phyloP scores from a whole-genome alignment of 805 yeast genomes.

The Nakazawaea holstii region DNA sequence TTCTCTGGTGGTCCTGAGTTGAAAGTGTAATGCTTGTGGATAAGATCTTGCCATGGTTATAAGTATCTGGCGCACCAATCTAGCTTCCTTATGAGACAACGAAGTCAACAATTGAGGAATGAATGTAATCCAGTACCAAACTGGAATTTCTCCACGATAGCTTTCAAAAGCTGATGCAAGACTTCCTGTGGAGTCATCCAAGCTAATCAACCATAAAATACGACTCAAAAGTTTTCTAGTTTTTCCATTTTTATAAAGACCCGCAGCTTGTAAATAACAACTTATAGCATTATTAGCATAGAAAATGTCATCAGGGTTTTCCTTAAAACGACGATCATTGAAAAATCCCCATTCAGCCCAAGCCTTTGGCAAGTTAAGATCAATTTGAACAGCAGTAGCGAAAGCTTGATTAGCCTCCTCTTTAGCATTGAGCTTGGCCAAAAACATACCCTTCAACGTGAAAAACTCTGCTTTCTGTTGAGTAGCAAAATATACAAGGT shows the following conservation, averaged over 20 bases:
- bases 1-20: constrained; percentile 89
- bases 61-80: constrained; percentile 79
- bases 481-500: constrained; percentile 91
- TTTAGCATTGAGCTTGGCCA: constrained; percentile 81
- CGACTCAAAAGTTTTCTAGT: constrained; percentile 84
- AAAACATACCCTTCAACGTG: constrained; percentile 96
- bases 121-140: constrained; percentile 98
- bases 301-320: constrained; percentile 71
- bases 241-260: constrained; percentile 88
- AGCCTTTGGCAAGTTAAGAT: constrained; percentile 89
- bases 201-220: constrained; percentile 86
- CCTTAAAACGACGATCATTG: constrained; percentile 83
- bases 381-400: constrained; percentile 96
- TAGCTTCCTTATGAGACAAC: constrained; percentile 86
- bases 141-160: constrained; percentile 94
- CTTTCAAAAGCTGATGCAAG: constrained; percentile 84
- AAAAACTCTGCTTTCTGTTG: constrained; percentile 98
- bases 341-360: constrained; percentile 99
- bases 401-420: constrained; percentile 98
- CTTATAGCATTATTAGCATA: constrained; percentile 92
- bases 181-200: constrained; percentile 81
- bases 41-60: constrained; percentile 91
- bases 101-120: constrained; percentile 92
- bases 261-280: constrained; percentile 97
- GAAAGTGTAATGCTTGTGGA: constrained; percentile 97